phyloP scores from a whole-genome alignment of 1,284 basidiomycete genomes.

The Taiwanofungus camphoratus region DNA sequence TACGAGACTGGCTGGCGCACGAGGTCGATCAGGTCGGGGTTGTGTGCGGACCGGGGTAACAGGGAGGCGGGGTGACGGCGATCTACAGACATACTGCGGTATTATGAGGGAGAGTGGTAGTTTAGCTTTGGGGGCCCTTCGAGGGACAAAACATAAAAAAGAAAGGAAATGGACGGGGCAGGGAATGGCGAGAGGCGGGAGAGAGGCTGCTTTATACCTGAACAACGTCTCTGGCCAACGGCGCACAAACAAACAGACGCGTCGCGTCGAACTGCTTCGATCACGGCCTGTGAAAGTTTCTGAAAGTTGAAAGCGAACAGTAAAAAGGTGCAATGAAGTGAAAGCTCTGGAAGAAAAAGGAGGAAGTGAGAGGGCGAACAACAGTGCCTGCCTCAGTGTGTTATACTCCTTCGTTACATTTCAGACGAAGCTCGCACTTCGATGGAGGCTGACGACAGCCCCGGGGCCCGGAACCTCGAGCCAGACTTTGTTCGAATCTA shows the following conservation, averaged over 20 bases:
- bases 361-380: conserved; percentile 2
- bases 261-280: conserved; percentile 10
- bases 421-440: not conserved
- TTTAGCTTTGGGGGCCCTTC: conserved; percentile 22
- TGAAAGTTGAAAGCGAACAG: not conserved
- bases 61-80: conserved; percentile 23
- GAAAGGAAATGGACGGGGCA: conserved; percentile 15
- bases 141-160: conserved; percentile 22
- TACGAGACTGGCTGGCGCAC: conserved; percentile 71
- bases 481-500: not conserved
- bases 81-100: conserved; percentile 20
- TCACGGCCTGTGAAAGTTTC: conserved; percentile 7
- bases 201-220: conserved; percentile 14
- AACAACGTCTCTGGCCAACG: conserved; percentile 11
- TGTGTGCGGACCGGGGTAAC: conserved; percentile 31
- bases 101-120: conserved; percentile 19
- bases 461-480: not conserved
- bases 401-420: not conserved
- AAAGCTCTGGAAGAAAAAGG: not conserved
- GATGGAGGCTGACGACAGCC: not conserved
- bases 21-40: conserved; percentile 60
- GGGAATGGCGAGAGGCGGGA: conserved; percentile 9
- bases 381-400: no score
- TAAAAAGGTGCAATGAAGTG: not conserved
- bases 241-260: conserved; percentile 23